A percentile compares a stretch with the other conserved stretches of the same genome.
Evolutionary conservation across 2,329 filamentous ascomycete species (phyloP).

Genomic region (Trichoderma oligosporum): DNA sequence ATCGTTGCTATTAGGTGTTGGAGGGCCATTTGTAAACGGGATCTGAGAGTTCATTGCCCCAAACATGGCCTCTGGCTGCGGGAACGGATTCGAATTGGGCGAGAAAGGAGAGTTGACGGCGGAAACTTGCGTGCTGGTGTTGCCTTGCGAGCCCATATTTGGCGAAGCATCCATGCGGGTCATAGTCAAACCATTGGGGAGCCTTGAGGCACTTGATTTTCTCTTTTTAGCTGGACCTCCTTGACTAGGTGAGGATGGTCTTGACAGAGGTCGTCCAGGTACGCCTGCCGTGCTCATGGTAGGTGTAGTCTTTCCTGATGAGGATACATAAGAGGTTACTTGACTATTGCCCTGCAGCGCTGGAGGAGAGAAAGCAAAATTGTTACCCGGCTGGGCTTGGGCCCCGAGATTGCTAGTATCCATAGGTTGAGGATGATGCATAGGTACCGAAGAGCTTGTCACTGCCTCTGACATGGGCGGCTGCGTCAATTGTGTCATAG

Average conservation of each 20-base stretch:
- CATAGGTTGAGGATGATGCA: constrained; percentile 21
- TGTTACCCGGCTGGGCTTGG: constrained; percentile 30
- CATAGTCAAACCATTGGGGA: constrained; percentile 75
- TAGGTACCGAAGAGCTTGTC: constrained; percentile 25
- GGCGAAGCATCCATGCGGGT: constrained; percentile 67
- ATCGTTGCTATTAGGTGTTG: constrained; percentile 64
- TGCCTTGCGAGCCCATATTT: constrained; percentile 35
- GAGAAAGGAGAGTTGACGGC: constrained; percentile 51
- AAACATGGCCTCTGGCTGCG: constrained; percentile 45
- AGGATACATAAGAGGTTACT: constrained; percentile 31
- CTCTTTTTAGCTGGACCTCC: constrained; percentile 74
- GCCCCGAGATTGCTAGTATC: constrained; percentile 34
- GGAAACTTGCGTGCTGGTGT: constrained; percentile 37
- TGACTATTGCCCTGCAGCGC: constrained; percentile 50
- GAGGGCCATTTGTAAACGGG: constrained; percentile 54
- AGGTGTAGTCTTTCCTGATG: constrained; percentile 34
- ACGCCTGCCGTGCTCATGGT: constrained; percentile 24
- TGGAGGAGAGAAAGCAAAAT: constrained; percentile 56
- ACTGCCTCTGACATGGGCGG: constrained; percentile 30
- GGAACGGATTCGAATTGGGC: constrained; percentile 44
- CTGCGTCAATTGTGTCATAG: constrained; percentile 29
- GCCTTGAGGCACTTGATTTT: constrained; percentile 70
- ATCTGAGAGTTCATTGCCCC: constrained; percentile 39
- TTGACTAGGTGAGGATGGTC: constrained; percentile 68
- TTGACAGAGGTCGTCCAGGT: constrained; percentile 51